phyloP scores from a whole-genome alignment of 345 rosid genomes.

The Conringia planisiliqua region DNA sequence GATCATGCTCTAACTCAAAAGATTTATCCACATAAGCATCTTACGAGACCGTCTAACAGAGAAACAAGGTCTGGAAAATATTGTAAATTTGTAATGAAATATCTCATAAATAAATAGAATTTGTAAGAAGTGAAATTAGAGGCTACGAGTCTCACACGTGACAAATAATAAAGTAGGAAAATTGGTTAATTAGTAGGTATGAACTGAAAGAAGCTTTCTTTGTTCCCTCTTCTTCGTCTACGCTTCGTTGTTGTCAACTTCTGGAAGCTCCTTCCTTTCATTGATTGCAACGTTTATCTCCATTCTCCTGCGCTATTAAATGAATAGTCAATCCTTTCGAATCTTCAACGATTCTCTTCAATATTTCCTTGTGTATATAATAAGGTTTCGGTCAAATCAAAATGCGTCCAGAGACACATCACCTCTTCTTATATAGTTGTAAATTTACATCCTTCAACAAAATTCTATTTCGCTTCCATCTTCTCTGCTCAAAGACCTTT shows the following conservation, averaged over 20 bases:
- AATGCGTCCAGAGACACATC: slow-evolving; percentile 2
- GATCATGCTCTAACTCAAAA: no score
- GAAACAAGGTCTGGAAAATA: no score
- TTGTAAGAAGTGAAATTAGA: neutral
- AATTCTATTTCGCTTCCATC: slow-evolving; percentile 17
- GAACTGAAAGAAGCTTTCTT: slow-evolving; percentile 2
- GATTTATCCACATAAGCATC: no score
- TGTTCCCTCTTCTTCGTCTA: neutral
- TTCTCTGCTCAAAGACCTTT: slow-evolving; percentile 6
- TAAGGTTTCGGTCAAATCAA: slow-evolving; percentile 19
- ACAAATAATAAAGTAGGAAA: neutral
- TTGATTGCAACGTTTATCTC: slow-evolving; percentile 23
- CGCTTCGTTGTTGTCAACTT: slow-evolving; percentile 26
- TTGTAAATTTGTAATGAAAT: no score
- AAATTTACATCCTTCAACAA: neutral
- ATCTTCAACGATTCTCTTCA: slow-evolving; percentile 29
- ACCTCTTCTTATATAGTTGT: slow-evolving; percentile 1
- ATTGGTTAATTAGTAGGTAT: slow-evolving; percentile 11
- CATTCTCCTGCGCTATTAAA: slow-evolving; percentile 1
- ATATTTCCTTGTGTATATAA: neutral
- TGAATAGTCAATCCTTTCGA: slow-evolving; percentile 12
- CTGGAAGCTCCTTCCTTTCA: slow-evolving; percentile 22
- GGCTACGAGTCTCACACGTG: slow-evolving; percentile 9
- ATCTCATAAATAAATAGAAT: no score
- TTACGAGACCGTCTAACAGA: no score